Evolutionary conservation across 306 rosid genomes (phyloP).

Genomic region (Boehmeria nivea): DNA sequence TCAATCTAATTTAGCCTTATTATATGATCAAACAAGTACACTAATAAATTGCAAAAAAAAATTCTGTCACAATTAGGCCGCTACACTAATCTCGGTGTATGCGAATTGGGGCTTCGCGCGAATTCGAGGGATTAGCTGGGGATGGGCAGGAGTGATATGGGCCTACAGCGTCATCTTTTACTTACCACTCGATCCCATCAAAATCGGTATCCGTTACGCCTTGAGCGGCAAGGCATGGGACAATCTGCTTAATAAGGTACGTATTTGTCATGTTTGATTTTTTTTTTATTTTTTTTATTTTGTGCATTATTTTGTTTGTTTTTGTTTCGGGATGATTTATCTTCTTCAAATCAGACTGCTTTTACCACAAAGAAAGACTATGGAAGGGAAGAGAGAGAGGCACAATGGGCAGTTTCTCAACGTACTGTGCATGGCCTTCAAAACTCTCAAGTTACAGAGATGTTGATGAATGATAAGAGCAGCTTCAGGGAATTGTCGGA

Average conservation of each 20-base stretch:
- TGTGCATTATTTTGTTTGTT: neutral
- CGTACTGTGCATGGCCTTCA: neutral
- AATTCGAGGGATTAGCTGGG: slow-evolving; percentile 77
- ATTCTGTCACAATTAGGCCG: slow-evolving; percentile 28
- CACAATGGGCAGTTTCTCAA: neutral
- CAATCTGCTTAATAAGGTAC: slow-evolving; percentile 29
- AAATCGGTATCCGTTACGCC: slow-evolving; percentile 59
- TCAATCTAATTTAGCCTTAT: too few species aligned
- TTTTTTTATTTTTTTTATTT: too few species aligned
- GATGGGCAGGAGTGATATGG: slow-evolving; percentile 94
- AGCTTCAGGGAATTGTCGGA: neutral
- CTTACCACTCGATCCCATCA: slow-evolving; percentile 64
- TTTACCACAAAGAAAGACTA: slow-evolving; percentile 4
- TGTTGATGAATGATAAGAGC: neutral
- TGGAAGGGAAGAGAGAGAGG: slow-evolving; percentile 1
- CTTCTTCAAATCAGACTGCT: neutral
- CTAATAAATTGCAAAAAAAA: too few species aligned
- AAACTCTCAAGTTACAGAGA: neutral
- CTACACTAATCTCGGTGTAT: slow-evolving; percentile 75
- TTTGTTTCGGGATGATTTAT: too few species aligned
- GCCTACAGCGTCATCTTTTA: slow-evolving; percentile 64
- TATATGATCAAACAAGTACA: too few species aligned
- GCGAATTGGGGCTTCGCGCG: slow-evolving; percentile 72
- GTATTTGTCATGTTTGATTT: neutral
- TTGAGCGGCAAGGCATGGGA: slow-evolving; percentile 88